Conservation (phyloP, 1,284 basidiomycete species). For the Hemileia vastatrix region DNA sequence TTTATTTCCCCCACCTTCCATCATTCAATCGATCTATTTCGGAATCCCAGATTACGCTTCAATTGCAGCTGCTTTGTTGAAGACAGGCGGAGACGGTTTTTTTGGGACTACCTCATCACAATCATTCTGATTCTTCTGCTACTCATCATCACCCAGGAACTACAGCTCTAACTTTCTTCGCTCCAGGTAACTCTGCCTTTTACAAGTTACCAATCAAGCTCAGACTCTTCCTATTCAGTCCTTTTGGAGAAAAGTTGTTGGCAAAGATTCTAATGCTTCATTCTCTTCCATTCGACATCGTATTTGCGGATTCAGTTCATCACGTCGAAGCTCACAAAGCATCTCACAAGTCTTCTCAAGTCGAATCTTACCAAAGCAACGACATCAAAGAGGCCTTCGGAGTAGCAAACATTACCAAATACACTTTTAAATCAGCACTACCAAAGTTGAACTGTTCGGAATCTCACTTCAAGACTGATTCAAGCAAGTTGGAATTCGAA, state of each 20-base stretch:
- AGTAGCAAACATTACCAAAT: constrained; percentile 29
- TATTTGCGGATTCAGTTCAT: constrained; percentile 53
- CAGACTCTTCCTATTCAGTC: constrained; percentile 58
- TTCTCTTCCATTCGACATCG: constrained; percentile 53
- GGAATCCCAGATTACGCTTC: constrained; percentile 53
- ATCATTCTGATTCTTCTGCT: constrained; percentile 48
- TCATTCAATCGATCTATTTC: constrained; percentile 55
- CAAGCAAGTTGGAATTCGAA: constrained; percentile 28
- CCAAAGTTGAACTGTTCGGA: constrained; percentile 23
- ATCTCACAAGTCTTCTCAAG: too few relatives aligned
- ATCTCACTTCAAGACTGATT: constrained; percentile 12
- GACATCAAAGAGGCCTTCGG: not conserved
- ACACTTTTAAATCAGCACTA: constrained; percentile 31
- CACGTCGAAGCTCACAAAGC: constrained; percentile 25
- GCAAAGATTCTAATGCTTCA: constrained; percentile 60
- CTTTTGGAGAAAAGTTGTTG: constrained; percentile 54
- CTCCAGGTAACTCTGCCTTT: constrained; percentile 59
- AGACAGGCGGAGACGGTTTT: constrained; percentile 25
- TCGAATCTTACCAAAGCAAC: not conserved
- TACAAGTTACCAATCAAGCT: constrained; percentile 53
- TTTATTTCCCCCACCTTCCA: constrained; percentile 56
- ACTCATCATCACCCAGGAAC: constrained; percentile 54
- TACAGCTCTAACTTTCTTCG: constrained; percentile 55
- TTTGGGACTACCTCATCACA: constrained; percentile 12
- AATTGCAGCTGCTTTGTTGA: constrained; percentile 45